phyloP scores from a whole-genome alignment of 2,329 filamentous ascomycete species.

The Botrytis pseudocinerea region DNA sequence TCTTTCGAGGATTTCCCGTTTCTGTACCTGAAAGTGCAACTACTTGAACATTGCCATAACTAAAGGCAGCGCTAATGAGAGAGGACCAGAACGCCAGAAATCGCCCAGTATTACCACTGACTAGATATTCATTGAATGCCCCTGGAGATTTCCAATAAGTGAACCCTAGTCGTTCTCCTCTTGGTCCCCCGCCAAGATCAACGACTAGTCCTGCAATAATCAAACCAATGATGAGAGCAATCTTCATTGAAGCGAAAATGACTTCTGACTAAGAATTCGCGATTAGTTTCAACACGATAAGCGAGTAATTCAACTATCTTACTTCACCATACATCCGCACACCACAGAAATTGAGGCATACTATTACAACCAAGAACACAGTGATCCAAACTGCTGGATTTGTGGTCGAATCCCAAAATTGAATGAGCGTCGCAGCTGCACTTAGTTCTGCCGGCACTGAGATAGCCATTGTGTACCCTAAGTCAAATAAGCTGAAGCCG shows the following conservation, averaged over 20 bases:
- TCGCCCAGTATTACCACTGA: slow-evolving; percentile 54
- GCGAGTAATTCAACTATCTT: slow-evolving; percentile 63
- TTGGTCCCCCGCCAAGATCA: slow-evolving; percentile 62
- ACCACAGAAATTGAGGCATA: slow-evolving; percentile 66
- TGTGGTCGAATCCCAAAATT: slow-evolving; percentile 63
- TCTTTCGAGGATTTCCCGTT: slow-evolving; percentile 52
- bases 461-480: slow-evolving; percentile 58
- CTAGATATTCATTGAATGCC: slow-evolving; percentile 69
- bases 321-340: slow-evolving; percentile 53
- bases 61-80: slow-evolving; percentile 49
- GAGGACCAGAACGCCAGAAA: slow-evolving; percentile 54
- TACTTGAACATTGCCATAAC: slow-evolving; percentile 53
- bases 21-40: slow-evolving; percentile 58
- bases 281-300: slow-evolving; percentile 51
- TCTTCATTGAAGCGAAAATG: slow-evolving; percentile 55
- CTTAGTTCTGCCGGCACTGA: slow-evolving; percentile 54
- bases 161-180: slow-evolving; percentile 62
- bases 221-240: slow-evolving; percentile 62
- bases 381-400: slow-evolving; percentile 48
- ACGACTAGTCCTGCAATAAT: slow-evolving; percentile 63
- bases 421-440: slow-evolving; percentile 62
- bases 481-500: neutral
- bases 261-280: slow-evolving; percentile 44
- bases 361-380: slow-evolving; percentile 43
- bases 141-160: slow-evolving; percentile 69